These are phyloP conservation scores for Crithidia bombi DNA, from an alignment of 208 protist species.

Conservation along the genomic window DNA sequence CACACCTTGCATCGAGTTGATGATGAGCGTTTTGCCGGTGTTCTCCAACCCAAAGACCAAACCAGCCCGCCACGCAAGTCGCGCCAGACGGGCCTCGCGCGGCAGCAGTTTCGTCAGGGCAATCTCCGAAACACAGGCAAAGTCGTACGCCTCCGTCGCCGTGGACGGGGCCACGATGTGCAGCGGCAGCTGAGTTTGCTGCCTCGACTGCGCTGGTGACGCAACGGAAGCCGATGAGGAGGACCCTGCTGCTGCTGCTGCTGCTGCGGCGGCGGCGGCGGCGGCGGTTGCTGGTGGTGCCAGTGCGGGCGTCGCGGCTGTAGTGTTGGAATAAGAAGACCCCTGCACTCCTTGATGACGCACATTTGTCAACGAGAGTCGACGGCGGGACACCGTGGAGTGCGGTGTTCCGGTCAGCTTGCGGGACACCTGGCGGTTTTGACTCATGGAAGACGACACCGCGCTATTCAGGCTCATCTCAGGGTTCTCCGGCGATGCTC, in stretches of 20 bases:
- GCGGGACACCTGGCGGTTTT: no score
- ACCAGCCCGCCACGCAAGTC: constrained; percentile 61
- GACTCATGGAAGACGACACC: background rate
- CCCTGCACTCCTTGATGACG: constrained; percentile 5
- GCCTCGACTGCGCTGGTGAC: background rate
- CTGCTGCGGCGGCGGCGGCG: no score
- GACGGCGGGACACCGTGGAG: constrained; percentile 11
- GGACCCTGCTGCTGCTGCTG: background rate
- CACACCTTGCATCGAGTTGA: constrained; percentile 73
- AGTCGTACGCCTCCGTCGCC: constrained; percentile 51
- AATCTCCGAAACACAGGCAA: constrained; percentile 54
- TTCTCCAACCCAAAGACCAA: constrained; percentile 80
- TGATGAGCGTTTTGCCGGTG: constrained; percentile 85
- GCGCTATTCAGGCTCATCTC: background rate
- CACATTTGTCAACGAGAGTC: constrained; percentile 7
- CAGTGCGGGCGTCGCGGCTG: no score
- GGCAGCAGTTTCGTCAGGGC: constrained; percentile 79
- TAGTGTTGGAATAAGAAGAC: background rate
- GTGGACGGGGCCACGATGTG: background rate
- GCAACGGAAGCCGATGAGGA: no score
- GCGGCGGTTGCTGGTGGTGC: no score
- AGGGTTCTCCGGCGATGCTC: background rate
- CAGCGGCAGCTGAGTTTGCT: background rate
- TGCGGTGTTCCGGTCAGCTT: background rate
- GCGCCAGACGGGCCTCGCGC: constrained; percentile 61